phyloP scores from a whole-genome alignment of 139 green algal genomes.

The Volvox reticuliferus region DNA sequence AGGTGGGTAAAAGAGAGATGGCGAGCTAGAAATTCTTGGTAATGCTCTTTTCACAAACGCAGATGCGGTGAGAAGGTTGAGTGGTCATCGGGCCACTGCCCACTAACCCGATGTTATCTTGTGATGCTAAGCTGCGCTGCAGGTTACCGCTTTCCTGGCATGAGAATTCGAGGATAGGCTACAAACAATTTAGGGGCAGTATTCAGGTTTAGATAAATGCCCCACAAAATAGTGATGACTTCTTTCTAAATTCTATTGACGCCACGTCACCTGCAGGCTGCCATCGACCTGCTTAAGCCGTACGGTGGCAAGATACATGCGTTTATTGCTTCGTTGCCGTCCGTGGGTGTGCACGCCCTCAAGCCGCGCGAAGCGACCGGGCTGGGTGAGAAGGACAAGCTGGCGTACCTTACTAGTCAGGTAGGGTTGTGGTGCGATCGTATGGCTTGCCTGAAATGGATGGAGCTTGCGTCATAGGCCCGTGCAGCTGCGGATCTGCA shows the following conservation, averaged over 20 bases:
- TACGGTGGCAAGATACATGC: conserved; percentile 86
- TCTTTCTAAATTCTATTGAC: background rate
- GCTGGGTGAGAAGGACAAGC: conserved; percentile 75
- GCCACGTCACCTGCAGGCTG: conserved; percentile 45
- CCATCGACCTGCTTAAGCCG: conserved; percentile 77
- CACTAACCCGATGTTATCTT: no score
- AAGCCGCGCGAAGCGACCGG: conserved; percentile 47
- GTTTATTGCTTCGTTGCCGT: conserved; percentile 81
- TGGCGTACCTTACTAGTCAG: conserved; percentile 53
- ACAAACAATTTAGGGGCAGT: no score
- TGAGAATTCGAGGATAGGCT: no score
- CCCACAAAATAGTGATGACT: background rate
- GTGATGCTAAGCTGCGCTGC: no score
- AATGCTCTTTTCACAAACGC: background rate
- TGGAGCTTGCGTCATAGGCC: no score
- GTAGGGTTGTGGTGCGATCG: background rate
- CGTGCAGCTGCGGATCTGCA: no score
- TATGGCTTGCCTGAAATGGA: no score
- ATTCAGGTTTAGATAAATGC: no score
- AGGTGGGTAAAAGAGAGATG: conserved; percentile 48
- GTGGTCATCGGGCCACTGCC: no score
- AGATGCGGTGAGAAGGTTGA: background rate
- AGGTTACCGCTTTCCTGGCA: no score
- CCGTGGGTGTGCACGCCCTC: conserved; percentile 70
- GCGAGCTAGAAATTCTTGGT: background rate